Evolutionary conservation across 345 rosid species (phyloP), one percentile per base, ranked within the genome.

Genomic region (Aegle marmelos): DNA sequence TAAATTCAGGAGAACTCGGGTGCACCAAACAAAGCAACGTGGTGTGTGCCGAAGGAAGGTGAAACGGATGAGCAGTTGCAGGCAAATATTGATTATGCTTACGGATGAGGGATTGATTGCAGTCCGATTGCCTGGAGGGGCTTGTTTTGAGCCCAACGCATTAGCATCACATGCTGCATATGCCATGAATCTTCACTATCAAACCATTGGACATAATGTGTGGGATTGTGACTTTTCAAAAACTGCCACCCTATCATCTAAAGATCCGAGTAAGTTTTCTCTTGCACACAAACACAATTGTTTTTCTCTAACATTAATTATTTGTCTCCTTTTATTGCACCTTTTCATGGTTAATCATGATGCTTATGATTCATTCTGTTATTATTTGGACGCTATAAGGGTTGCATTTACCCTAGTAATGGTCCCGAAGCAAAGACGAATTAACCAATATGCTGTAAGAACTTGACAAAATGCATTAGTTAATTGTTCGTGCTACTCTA

Each of bases 131-230:
- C 92, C 98, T 0, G 97, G 98, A 9, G 99, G 99, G 9, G 86
- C 90, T 73, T 95, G 99, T 76, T 95, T 87, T 31, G 93, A 89
- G 69, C 96, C 98, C 0, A 89, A 92, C 85, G 90, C 91, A 13
- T 13, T 91, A 8, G 88, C 87, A 9, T 83, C 94, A 6, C 99
- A 93, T 59, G 97, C 99, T 50, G 87, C 97, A 19, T 95, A 79
- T 78, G 99, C 99, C 77, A 92, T 95, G 96, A 95, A 95, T 86
- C 88, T 93, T 77, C 83, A 83, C 76, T 93, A 82, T 80, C 98
- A 93, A 81, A 82, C 76, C n/a, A 75, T 89, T 33, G 84, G 73
- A 63, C 83, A 62, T 62, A 85, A 83, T 63, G 76, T 92, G 24
- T 79, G 82, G 85, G 79, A 86, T 68, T 95, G 99, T 7, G 98